Percentiles rank a stretch among this genome's conserved stretches.
phyloP scores from a whole-genome alignment of 2,329 filamentous ascomycete species.

The Aspergillus novoparasiticus region DNA sequence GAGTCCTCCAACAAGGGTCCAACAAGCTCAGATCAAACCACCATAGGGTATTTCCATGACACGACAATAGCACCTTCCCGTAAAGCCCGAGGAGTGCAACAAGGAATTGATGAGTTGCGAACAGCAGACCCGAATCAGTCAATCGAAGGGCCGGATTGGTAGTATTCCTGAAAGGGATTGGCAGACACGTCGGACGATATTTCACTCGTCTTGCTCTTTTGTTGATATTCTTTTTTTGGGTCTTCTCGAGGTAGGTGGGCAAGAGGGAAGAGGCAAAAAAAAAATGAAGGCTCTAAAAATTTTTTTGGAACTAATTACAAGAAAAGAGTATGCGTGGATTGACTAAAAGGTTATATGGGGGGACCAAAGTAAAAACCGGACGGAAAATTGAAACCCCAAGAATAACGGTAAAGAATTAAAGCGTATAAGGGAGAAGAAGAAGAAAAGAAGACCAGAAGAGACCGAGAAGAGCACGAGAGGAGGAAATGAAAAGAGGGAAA shows the following conservation, averaged over 20 bases:
- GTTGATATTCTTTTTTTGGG: not conserved
- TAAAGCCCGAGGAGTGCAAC: conserved; percentile 7
- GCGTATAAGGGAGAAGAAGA: conserved; percentile 1
- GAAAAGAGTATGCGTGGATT: conserved; percentile 10
- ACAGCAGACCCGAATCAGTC: conserved; percentile 4
- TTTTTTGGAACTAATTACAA: conserved; percentile 12
- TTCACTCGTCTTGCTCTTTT: conserved; percentile 4
- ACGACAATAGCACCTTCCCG: conserved; percentile 21
- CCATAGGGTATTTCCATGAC: conserved; percentile 39
- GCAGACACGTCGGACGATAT: conserved; percentile 19
- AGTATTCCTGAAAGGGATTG: conserved; percentile 16
- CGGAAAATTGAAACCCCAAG: conserved; percentile 17
- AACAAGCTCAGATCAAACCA: conserved; percentile 18
- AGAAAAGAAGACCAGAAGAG: conserved; percentile 11
- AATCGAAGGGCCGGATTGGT: conserved; percentile 13
- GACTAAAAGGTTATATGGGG: conserved; percentile 10
- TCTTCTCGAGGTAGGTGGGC: not conserved
- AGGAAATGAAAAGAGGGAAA: not conserved
- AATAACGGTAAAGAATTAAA: conserved; percentile 21
- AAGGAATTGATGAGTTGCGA: conserved; percentile 1
- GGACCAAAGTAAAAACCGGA: conserved; percentile 9
- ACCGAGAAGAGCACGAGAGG: conserved; percentile 9
- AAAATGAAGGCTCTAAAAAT: conserved; percentile 9
- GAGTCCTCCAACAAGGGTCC: conserved; percentile 24
- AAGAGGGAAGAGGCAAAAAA: conserved; percentile 8